Evolutionary conservation across 805 yeast genomes (phyloP).

Genomic region (Starmerella cellae): DNA sequence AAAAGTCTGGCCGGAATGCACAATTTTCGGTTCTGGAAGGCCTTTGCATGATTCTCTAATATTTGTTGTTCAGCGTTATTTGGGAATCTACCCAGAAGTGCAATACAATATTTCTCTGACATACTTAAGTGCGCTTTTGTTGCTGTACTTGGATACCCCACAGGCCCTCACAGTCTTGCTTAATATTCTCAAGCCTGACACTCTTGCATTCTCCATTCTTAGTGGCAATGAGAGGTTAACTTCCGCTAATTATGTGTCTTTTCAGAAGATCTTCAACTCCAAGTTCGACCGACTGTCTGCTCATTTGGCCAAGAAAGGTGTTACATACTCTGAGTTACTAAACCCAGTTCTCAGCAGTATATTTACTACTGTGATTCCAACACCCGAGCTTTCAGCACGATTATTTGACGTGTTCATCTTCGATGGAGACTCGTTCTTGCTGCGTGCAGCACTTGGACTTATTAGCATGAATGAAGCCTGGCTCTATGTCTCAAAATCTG

Average conservation of each 20-base stretch:
- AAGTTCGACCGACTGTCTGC: constrained; percentile 35
- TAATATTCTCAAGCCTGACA: constrained; percentile 28
- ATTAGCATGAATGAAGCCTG: constrained; percentile 37
- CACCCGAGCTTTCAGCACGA: constrained; percentile 35
- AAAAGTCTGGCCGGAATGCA: constrained; percentile 29
- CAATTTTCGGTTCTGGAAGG: constrained; percentile 28
- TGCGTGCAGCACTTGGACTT: constrained; percentile 42
- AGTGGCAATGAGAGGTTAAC: constrained; percentile 26
- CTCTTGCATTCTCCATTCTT: constrained; percentile 28
- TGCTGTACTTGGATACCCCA: constrained; percentile 29
- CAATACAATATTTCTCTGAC: constrained; percentile 31
- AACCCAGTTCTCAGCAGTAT: constrained; percentile 32
- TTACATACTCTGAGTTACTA: constrained; percentile 35
- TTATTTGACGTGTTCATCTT: constrained; percentile 47
- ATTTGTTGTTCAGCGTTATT: constrained; percentile 28
- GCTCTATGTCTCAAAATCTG: constrained; percentile 39
- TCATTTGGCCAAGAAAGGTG: constrained; percentile 36
- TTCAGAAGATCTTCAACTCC: constrained; percentile 35
- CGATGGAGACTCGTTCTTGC: constrained; percentile 46
- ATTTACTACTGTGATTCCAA: constrained; percentile 35
- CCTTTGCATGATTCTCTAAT: constrained; percentile 28
- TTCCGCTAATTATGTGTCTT: constrained; percentile 34
- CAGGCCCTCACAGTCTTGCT: constrained; percentile 33
- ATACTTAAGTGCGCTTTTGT: constrained; percentile 32
- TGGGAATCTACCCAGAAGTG: constrained; percentile 21